Conservation (phyloP, 306 rosid species). For the Castanea crenata region DNA sequence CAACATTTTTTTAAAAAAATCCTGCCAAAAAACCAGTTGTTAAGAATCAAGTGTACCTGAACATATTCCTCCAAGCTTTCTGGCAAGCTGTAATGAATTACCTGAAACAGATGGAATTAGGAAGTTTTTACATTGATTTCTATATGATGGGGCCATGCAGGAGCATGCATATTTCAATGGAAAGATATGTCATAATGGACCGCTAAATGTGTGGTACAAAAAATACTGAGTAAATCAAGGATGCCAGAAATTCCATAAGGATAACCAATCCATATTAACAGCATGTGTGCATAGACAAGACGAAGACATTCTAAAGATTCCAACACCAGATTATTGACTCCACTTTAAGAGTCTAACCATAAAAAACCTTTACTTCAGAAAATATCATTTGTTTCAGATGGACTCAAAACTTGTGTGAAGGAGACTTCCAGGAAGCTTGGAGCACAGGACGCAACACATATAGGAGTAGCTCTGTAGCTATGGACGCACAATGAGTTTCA, state of each 20-base stretch:
- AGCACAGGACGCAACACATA: background rate
- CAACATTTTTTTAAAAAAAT: background rate
- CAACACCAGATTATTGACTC: background rate
- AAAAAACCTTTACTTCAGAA: background rate
- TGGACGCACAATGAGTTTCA: constrained; percentile 18
- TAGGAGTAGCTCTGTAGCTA: background rate
- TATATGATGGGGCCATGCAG: background rate
- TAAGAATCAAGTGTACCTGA: constrained; percentile 55
- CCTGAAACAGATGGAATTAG: constrained; percentile 49
- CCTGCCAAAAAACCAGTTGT: constrained; percentile 3
- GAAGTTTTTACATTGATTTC: constrained; percentile 18
- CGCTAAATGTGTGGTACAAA: constrained; percentile 12
- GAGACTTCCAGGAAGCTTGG: background rate
- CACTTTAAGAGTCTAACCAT: background rate
- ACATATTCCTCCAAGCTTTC: constrained; percentile 96
- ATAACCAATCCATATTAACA: constrained; percentile 7
- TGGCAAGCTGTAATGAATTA: constrained; percentile 90
- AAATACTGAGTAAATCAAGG: constrained; percentile 3
- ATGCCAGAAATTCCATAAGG: background rate
- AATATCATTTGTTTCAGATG: background rate
- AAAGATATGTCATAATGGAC: constrained; percentile 13
- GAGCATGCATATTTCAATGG: constrained; percentile 14
- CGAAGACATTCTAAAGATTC: constrained; percentile 5
- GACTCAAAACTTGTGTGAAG: background rate
- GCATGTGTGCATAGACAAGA: constrained; percentile 15